Percentiles rank a stretch among this genome's conserved stretches.
Conservation (phyloP, 1,284 basidiomycete genomes). For the Sutorius eximius region DNA sequence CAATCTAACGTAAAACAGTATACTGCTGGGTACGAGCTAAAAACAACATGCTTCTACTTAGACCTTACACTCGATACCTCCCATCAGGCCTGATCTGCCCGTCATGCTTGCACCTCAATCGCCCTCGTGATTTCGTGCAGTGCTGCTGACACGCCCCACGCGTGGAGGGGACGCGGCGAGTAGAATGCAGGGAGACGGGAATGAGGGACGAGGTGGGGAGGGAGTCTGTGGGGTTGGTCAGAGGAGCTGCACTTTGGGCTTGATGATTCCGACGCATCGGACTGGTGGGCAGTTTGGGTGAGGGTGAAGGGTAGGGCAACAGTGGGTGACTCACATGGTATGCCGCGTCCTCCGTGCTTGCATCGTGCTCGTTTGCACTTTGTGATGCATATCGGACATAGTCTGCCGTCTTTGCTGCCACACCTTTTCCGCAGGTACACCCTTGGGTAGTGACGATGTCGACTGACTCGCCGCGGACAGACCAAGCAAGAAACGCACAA, state of each 20-base stretch:
- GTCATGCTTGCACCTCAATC: conserved; percentile 61
- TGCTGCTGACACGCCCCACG: conserved; percentile 55
- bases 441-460: conserved; percentile 43
- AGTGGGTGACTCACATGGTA: conserved; percentile 26
- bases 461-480: conserved; percentile 51
- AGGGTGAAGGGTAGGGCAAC: not conserved
- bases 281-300: conserved; percentile 28
- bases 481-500: conserved; percentile 68
- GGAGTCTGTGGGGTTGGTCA: conserved; percentile 33
- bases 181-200: conserved; percentile 40
- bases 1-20: too few relatives aligned
- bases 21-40: too few relatives aligned
- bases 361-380: conserved; percentile 36
- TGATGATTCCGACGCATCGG: conserved; percentile 48
- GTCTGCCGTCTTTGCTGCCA: conserved; percentile 46
- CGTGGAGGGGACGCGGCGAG: conserved; percentile 60
- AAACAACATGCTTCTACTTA: too few relatives aligned
- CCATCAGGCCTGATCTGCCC: conserved; percentile 61
- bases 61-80: too few relatives aligned
- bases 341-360: conserved; percentile 39
- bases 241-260: conserved; percentile 41
- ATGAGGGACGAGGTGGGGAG: conserved; percentile 19
- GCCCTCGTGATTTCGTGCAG: conserved; percentile 61
- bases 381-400: conserved; percentile 31
- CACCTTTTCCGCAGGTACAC: conserved; percentile 44